Percentiles rank a stretch among this genome's conserved stretches.
Conservation (phyloP, 2,329 filamentous ascomycete genomes). For the Pyrenochaeta sp. region DNA sequence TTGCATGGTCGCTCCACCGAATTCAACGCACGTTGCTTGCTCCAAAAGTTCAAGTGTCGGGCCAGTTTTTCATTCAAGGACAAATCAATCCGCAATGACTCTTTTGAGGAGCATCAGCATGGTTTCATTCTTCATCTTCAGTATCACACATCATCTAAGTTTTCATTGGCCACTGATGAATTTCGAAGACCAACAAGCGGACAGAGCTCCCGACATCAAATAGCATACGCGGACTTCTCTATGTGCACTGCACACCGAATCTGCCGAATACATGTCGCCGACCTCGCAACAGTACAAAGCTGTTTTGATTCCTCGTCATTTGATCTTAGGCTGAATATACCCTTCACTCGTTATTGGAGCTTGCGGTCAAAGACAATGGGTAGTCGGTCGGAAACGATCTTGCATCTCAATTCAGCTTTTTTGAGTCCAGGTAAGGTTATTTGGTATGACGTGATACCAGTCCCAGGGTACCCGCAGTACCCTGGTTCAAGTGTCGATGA, state of each 20-base stretch:
- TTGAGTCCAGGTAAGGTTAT: background rate
- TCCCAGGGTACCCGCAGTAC: background rate
- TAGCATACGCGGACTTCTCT: background rate
- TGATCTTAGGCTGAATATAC: slow-evolving; percentile 8
- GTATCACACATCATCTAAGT: background rate
- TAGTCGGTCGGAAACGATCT: background rate
- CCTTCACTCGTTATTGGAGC: background rate
- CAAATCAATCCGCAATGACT: background rate
- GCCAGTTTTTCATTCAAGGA: background rate
- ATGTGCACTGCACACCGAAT: background rate
- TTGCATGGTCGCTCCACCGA: background rate
- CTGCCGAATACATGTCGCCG: background rate
- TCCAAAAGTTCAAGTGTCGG: background rate
- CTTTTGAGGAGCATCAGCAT: background rate
- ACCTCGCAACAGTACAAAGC: background rate
- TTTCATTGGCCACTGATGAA: background rate
- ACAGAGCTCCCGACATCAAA: background rate
- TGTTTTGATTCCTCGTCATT: slow-evolving; percentile 4
- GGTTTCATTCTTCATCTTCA: background rate
- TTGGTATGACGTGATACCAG: background rate
- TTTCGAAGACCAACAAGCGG: background rate
- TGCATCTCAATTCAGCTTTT: background rate
- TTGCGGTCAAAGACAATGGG: background rate
- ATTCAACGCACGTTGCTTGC: background rate
- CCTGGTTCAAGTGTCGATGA: background rate